Conservation (phyloP, 768 basidiomycete genomes). For the Rhizopogon vinicolor region DNA sequence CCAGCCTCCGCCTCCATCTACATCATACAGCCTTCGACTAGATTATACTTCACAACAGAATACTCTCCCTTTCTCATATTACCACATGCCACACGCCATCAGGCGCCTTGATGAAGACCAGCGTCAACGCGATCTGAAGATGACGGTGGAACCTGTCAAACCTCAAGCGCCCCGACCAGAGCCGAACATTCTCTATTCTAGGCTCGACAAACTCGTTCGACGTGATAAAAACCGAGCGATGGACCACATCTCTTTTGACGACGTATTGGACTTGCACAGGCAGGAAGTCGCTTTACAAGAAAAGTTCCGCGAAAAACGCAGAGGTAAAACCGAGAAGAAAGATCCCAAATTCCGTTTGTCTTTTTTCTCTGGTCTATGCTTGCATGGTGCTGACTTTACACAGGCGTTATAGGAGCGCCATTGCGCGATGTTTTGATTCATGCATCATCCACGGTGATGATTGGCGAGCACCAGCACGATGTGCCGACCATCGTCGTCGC, state of each 20-base stretch:
- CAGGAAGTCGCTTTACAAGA: constrained; percentile 19
- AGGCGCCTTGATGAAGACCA: constrained; percentile 1
- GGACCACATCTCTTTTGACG: constrained; percentile 19
- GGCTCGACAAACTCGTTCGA: constrained; percentile 20
- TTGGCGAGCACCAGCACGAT: constrained; percentile 34
- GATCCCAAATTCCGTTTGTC: constrained; percentile 23
- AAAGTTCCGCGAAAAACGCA: constrained; percentile 15
- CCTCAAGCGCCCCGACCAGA: constrained; percentile 15
- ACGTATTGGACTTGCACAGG: constrained; percentile 13
- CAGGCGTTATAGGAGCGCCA: constrained; percentile 34
- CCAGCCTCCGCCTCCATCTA: constrained; percentile 5
- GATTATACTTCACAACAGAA: not conserved
- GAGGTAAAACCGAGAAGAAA: constrained; percentile 13
- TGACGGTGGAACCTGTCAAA: constrained; percentile 2
- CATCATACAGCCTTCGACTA: constrained; percentile 6
- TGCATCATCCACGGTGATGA: constrained; percentile 26
- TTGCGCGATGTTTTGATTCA: constrained; percentile 29
- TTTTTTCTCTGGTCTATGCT: not conserved
- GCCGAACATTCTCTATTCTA: constrained; percentile 18
- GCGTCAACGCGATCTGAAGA: not conserved
- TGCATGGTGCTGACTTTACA: not conserved
- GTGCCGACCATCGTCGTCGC: constrained; percentile 35
- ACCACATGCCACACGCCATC: not conserved
- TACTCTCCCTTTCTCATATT: not conserved
- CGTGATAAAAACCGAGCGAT: constrained; percentile 17